A percentile compares a stretch with the other conserved stretches of the same genome.
These are phyloP conservation scores for Verticillium zaregamsianum DNA, from an alignment of 2,329 filamentous ascomycete genomes.

Conservation along the genomic window DNA sequence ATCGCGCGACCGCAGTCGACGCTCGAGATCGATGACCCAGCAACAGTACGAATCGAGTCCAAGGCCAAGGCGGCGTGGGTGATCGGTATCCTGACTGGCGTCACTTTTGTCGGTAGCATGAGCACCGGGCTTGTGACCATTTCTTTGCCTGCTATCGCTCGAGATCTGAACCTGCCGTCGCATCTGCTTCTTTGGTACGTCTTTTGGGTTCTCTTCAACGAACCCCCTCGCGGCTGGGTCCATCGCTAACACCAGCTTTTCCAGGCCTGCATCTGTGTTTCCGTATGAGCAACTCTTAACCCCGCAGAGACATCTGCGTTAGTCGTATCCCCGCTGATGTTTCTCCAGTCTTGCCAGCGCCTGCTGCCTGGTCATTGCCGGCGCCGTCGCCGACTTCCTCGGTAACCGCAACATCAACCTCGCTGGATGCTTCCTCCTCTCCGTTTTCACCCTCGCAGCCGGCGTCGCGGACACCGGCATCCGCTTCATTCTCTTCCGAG, in stretches of 20 bases:
- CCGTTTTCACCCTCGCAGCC: slow-evolving; percentile 8
- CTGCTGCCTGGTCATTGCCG: slow-evolving; percentile 3
- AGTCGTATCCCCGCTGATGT: neutral
- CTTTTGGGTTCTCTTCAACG: neutral
- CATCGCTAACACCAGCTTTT: neutral
- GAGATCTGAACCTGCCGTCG: neutral
- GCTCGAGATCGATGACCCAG: neutral
- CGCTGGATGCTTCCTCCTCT: slow-evolving; percentile 9
- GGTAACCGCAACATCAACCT: slow-evolving; percentile 10
- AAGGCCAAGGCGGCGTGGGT: neutral
- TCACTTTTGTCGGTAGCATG: neutral
- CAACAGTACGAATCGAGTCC: neutral
- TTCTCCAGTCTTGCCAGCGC: neutral
- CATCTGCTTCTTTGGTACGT: neutral
- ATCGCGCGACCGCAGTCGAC: neutral
- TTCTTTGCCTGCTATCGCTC: neutral
- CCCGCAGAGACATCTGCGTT: neutral
- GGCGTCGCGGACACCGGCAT: slow-evolving; percentile 7
- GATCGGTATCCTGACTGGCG: neutral
- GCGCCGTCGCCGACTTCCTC: slow-evolving; percentile 10
- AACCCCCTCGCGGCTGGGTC: neutral
- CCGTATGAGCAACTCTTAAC: neutral
- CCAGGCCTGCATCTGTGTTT: slow-evolving; percentile 1
- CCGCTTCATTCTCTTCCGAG: slow-evolving; percentile 10
- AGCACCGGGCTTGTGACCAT: neutral